Evolutionary conservation across 305 asterid species (phyloP).

Genomic region (Rubia balearica): DNA sequence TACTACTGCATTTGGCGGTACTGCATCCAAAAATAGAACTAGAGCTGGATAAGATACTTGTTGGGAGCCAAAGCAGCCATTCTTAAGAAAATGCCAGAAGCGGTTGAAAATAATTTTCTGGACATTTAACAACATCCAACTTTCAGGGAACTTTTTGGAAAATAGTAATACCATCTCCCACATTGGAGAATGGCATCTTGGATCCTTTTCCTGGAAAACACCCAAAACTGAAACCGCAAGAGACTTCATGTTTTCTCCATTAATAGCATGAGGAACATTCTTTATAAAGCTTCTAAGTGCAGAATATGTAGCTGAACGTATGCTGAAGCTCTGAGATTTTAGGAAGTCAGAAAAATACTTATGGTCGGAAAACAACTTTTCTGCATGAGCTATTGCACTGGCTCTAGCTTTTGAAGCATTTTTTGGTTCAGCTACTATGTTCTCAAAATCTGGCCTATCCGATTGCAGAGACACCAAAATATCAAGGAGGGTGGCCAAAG

Average conservation of each 20-base stretch:
- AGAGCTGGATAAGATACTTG: conserved; percentile 89
- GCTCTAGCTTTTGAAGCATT: conserved; percentile 70
- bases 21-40: conserved; percentile 61
- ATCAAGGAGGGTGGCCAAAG: conserved; percentile 87
- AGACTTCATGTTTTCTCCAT: conserved; percentile 56
- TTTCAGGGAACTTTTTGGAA: conserved; percentile 57
- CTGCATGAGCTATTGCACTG: conserved; percentile 59
- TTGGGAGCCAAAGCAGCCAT: conserved; percentile 98
- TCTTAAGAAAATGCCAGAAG: conserved; percentile 73
- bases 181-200: conserved; percentile 87
- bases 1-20: conserved; percentile 54
- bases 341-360: conserved; percentile 68
- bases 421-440: conserved; percentile 49
- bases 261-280: conserved; percentile 65
- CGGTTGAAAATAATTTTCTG: conserved; percentile 63
- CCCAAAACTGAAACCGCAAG: conserved; percentile 84
- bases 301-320: conserved; percentile 85
- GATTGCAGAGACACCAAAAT: conserved; percentile 42
- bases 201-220: conserved; percentile 78
- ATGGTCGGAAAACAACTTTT: conserved; percentile 56
- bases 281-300: conserved; percentile 68
- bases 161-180: conserved; percentile 78
- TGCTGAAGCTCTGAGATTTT: conserved; percentile 67
- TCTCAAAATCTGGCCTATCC: conserved; percentile 52
- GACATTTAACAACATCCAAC: conserved; percentile 72